phyloP scores from a whole-genome alignment of 2,329 filamentous ascomycete genomes.

The Cordyceps javanica region DNA sequence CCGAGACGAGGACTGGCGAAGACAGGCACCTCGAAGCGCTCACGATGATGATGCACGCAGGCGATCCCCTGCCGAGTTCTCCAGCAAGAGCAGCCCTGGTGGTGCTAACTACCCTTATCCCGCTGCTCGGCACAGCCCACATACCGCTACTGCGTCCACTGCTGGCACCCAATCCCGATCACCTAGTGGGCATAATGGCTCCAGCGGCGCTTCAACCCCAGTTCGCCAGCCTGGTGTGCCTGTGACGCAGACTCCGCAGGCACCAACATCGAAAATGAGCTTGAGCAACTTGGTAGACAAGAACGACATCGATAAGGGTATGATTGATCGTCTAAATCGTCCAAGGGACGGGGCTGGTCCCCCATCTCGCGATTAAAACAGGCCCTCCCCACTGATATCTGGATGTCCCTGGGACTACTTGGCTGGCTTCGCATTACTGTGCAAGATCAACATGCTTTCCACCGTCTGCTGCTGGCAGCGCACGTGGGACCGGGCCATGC shows the following conservation, averaged over 20 bases:
- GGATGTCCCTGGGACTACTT: conserved; percentile 6
- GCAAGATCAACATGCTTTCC: neutral
- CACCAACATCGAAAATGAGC: conserved; percentile 43
- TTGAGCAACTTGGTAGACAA: conserved; percentile 45
- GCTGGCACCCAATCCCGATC: conserved; percentile 30
- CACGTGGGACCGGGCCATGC: neutral
- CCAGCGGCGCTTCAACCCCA: conserved; percentile 31
- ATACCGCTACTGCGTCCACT: conserved; percentile 12
- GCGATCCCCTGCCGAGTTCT: conserved; percentile 45
- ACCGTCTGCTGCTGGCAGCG: conserved; percentile 8
- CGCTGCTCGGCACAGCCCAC: conserved; percentile 31
- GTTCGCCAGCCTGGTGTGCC: conserved; percentile 22
- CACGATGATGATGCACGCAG: conserved; percentile 44
- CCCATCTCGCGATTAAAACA: neutral
- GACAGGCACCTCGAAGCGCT: conserved; percentile 38
- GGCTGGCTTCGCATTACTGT: neutral
- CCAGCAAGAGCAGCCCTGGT: conserved; percentile 41
- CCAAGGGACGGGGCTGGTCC: conserved; percentile 15
- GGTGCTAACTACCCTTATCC: conserved; percentile 34
- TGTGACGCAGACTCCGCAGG: conserved; percentile 19
- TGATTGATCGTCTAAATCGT: conserved; percentile 47
- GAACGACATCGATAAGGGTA: conserved; percentile 49
- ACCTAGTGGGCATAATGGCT: conserved; percentile 28
- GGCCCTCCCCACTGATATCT: conserved; percentile 4
- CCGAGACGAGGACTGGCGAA: conserved; percentile 35